phyloP scores from a whole-genome alignment of 805 yeast genomes.

The Maudiozyma barnettii region DNA sequence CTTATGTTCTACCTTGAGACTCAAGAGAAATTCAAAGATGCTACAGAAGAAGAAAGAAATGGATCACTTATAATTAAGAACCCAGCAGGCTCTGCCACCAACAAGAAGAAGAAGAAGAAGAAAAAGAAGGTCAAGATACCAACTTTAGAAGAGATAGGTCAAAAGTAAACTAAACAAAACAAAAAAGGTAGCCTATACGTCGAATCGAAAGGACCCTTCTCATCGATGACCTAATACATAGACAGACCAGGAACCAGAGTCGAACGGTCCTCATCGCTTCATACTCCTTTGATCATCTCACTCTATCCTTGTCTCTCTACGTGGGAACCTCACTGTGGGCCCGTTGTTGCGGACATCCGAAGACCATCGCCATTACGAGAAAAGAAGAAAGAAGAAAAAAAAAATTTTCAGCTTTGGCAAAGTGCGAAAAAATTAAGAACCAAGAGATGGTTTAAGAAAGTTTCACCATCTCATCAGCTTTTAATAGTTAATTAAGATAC shows the following conservation, averaged over 20 bases:
- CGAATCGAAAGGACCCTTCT: too few species aligned
- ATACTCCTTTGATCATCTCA: too few species aligned
- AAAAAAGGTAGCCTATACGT: too few species aligned
- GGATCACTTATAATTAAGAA: conserved; percentile 49
- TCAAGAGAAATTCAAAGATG: conserved; percentile 60
- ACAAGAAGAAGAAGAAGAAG: conserved; percentile 15
- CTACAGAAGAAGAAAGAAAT: conserved; percentile 61
- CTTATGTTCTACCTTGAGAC: conserved; percentile 73
- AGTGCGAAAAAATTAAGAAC: neutral
- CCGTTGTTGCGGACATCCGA: neutral
- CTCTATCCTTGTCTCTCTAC: too few species aligned
- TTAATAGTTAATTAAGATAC: too few species aligned
- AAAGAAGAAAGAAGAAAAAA: neutral
- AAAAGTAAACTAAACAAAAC: too few species aligned
- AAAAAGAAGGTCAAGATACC: conserved; percentile 1
- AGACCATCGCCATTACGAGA: neutral
- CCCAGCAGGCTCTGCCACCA: conserved; percentile 2
- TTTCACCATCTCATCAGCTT: too few species aligned
- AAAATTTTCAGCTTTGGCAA: neutral
- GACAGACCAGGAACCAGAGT: too few species aligned
- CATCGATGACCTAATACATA: too few species aligned
- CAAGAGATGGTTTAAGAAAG: too few species aligned
- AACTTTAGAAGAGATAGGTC: neutral
- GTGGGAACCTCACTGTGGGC: too few species aligned
- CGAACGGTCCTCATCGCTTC: too few species aligned